Evolutionary conservation across 192 early-diverging fungal genomes (phyloP), one percentile per base, ranked within the genome.

Genomic region (Coemansia sp.): DNA sequence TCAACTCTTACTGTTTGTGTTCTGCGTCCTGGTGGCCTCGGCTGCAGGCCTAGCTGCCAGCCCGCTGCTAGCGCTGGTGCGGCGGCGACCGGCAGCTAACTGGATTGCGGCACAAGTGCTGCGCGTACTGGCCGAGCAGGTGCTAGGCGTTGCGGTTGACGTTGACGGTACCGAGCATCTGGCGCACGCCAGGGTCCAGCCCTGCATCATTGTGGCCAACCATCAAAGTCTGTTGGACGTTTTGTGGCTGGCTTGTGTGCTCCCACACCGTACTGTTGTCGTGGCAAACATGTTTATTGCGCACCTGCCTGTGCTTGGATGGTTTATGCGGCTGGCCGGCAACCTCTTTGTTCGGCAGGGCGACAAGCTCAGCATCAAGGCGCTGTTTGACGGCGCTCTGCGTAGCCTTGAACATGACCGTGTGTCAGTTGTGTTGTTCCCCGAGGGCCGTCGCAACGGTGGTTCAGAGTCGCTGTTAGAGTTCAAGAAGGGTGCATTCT

Each of bases 401-500:
- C 82, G 84, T 2, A 83, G 85, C 61, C 84, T 97, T 60, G 84
- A 90, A 59, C 78, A 86, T 58, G 85, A 88, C 60, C 86, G 88
- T 50, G 86, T 89, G 76, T 73, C 86, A 58, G 84, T 96, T 28
- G 90, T 87, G 65, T 90, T 98, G 69, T 98, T 90, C 69, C 94
- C 94, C 51, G 94, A 96, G 78, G 96, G 94, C 52, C 95, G 89
- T 15, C 89, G 94, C 52, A 89, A 89, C 15, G 85, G 87, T 38
- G 70, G 74, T n/a, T 82, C 85, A 26, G 84, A 86, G 36, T 63
- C 88, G 50, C 58, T 98, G 53, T 76, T 96, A 44, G 92, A 91
- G 6, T 96, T 98, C 76, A 98, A 98, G 77, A 98, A 96, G 83
- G 96, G 96, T 10, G 96, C 92, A 7, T 98, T 98, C 78, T 92